Evolutionary conservation across 306 rosid species (phyloP), one percentile per base, ranked within the genome.

Genomic region (Cyclanthera cordifolia): DNA sequence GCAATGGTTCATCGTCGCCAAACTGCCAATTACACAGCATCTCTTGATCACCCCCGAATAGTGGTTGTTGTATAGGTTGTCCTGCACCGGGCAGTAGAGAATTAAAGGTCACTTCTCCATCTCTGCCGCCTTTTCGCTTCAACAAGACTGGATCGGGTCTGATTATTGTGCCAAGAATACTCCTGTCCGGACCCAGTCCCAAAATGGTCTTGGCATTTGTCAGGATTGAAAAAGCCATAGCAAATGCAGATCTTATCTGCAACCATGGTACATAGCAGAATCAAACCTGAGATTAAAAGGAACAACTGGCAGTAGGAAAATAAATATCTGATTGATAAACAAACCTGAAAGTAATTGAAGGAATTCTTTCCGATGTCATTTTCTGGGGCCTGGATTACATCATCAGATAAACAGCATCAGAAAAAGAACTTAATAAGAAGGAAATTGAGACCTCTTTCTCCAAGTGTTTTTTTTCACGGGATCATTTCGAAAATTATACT

Each of bases 41-140:
- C 72, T 79, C 94, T n/a, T 70, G 82, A 17, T 69, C 73, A 27
- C 73, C 82, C 72, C 80, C 83, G 39, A 53, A 64, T 19, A 74
- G 81, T 6, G 51, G 74, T 43, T 76, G 74, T 34, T 75, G 80
- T 65, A 89, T 46, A 74, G 88, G 90, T 75, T 90, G 85, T 13
- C 96, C 91, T 19, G 95, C 99, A 72, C 99, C 96, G 3, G 96
- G 99, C 77, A 93, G 99, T 86, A 93, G 75, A 78, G 82, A 88
- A 73, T 75, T 60, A 60, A 87, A 86, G 58, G 89, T 85, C 61
- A 86, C 84, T 45, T 82, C 85, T 19, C 99, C 94, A 4, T 80
- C 74, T 21, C 67, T 81, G 17, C 95, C 95, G 16, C 96, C 96
- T 74, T 86, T 93, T 37, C 99, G 94, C 75, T 85, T 86, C 53